phyloP scores from a whole-genome alignment of 2,329 filamentous ascomycete genomes.

The Dactylellina haptotyla region DNA sequence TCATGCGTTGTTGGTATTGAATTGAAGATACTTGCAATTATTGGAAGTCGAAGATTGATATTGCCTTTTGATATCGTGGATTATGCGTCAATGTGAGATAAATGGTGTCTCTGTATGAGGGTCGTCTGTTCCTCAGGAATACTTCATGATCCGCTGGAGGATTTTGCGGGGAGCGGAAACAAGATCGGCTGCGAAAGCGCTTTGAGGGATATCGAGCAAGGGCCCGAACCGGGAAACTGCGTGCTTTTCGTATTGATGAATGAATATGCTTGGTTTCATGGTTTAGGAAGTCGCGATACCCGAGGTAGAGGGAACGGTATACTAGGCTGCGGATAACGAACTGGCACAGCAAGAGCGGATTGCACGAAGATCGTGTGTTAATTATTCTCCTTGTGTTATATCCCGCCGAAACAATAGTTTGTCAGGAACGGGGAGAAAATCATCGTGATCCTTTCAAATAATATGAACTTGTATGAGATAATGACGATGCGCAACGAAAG shows the following conservation, averaged over 20 bases:
- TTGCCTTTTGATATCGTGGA: background rate
- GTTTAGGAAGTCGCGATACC: background rate
- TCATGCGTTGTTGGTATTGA: background rate
- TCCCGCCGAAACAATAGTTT: background rate
- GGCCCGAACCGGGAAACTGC: no score
- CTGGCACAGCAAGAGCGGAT: no score
- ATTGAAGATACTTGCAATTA: background rate
- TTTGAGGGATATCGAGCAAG: no score
- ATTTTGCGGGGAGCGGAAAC: background rate
- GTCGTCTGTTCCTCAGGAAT: slow-evolving; percentile 13
- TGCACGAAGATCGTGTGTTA: no score
- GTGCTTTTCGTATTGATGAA: no score
- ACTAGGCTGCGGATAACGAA: background rate
- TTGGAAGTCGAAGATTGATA: background rate
- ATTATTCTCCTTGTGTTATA: no score
- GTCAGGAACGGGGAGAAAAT: background rate
- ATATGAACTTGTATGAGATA: background rate
- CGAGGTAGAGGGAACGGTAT: background rate
- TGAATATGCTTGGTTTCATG: no score
- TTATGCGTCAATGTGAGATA: background rate
- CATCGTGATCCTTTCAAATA: background rate
- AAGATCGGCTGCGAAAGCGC: background rate
- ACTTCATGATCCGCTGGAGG: background rate
- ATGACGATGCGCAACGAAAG: background rate
- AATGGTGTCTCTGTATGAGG: slow-evolving; percentile 10